Evolutionary conservation across 75 land plant species (phyloP), one percentile per base, ranked within the genome.

Genomic region (Selaginella moellendorffii): DNA sequence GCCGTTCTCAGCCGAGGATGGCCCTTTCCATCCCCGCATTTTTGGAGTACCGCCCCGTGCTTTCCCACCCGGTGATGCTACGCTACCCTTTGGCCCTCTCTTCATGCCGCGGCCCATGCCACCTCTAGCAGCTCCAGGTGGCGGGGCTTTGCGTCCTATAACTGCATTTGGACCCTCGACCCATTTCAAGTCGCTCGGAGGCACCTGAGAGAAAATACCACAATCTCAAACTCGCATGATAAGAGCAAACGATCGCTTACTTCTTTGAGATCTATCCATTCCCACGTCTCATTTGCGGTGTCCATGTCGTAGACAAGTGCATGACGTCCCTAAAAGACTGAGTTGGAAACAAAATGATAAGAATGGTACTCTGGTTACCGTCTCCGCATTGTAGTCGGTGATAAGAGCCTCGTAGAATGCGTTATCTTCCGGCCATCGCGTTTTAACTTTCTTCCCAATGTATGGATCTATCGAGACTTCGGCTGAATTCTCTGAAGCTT

Each of bases 391-490:
- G 61, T 71, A 84, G 54, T 82, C 78, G 30, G 80, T 81, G 58
- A 91, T 81, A 24, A 88, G 76, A 53, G 97, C 97, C 54, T 87
- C 97, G 58, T 91, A 91, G 54, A 88, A 88, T 24, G 69, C 76
- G 30, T 91, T 91, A 63, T 91, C 97, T 26, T 78, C 88, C 27
- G 97, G 97, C 97, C 97, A 91, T 56, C 88, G 64, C 28, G 85
- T 91, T 70, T 61, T 72, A 12, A 91, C 86, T 72, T 70, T 82
- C 64, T 79, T 70, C 21, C 97, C n/a, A 53, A 90, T 72, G 68
- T 81, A 76, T 62, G 76, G 73, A 68, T 83, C 79, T 54, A 62
- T 63, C 12, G 26, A 54, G 27, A 51, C 27, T 26, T 63, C 71
- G 14, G 68, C 14, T 36, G 46, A 14, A 5, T 5, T 5, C 46